These are phyloP conservation scores for Stachybotrys echinatus DNA, from an alignment of 2,329 filamentous ascomycete species.

Conservation along the genomic window DNA sequence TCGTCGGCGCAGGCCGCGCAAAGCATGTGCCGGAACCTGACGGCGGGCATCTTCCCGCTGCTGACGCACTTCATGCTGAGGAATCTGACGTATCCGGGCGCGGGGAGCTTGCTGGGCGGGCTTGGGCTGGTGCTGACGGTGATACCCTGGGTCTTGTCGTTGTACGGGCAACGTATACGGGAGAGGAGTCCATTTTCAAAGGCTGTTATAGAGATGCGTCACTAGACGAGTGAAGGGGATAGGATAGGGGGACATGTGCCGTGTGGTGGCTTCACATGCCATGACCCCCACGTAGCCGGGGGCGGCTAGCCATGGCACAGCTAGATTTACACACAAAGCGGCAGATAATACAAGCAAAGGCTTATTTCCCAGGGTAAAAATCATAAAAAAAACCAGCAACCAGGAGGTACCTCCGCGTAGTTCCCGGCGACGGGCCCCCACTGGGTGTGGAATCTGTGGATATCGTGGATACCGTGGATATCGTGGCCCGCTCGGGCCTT, in stretches of 20 bases:
- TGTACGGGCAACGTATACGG: slow-evolving; percentile 59
- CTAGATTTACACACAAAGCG: no score
- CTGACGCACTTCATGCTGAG: slow-evolving; percentile 57
- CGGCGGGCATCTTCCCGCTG: slow-evolving; percentile 60
- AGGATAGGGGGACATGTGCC: no score
- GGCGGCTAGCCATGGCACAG: not conserved
- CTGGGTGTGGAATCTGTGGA: not conserved
- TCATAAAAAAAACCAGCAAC: no score
- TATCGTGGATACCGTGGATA: not conserved
- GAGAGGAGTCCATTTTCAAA: slow-evolving; percentile 56
- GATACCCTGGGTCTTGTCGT: slow-evolving; percentile 62
- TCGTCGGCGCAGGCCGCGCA: slow-evolving; percentile 63
- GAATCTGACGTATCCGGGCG: slow-evolving; percentile 51
- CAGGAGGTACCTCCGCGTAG: no score
- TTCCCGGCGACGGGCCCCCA: not conserved
- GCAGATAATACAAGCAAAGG: no score
- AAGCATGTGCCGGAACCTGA: slow-evolving; percentile 60
- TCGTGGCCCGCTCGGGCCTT: not conserved
- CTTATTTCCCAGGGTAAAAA: no score
- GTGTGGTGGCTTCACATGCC: not conserved
- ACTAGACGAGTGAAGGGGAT: not conserved
- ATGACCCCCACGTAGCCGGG: not conserved
- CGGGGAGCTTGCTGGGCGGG: slow-evolving; percentile 59
- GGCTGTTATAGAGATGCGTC: not conserved
- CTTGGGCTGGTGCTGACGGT: slow-evolving; percentile 53